Evolutionary conservation across 176 grass and related monocot genomes (phyloP).

Genomic region (Rhynchospora pubera): DNA sequence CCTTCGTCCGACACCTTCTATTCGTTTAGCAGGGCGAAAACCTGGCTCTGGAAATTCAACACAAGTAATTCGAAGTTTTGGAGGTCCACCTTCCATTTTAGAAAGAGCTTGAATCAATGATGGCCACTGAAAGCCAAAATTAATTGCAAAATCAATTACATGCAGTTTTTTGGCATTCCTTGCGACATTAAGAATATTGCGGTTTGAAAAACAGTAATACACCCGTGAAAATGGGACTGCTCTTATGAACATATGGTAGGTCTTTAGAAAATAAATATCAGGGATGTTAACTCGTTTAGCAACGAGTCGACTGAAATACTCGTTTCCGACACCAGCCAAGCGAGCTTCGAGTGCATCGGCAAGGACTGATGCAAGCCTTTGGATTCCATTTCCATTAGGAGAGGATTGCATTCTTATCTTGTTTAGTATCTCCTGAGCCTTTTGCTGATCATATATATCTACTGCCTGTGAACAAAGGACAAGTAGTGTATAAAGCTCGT

Average conservation of each 20-base stretch:
- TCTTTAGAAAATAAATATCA: constrained; percentile 20
- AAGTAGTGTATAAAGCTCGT: constrained; percentile 47
- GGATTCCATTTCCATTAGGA: constrained; percentile 35
- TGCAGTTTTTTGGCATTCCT: constrained; percentile 40
- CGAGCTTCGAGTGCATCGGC: constrained; percentile 44
- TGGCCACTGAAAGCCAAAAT: constrained; percentile 58
- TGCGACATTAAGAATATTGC: constrained; percentile 40
- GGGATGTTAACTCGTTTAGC: background rate
- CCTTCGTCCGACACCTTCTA: constrained; percentile 20
- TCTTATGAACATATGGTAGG: constrained; percentile 23
- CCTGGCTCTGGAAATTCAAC: constrained; percentile 45
- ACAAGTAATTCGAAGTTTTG: constrained; percentile 57
- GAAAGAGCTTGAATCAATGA: constrained; percentile 44
- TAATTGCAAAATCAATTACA: constrained; percentile 65
- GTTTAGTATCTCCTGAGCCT: constrained; percentile 33
- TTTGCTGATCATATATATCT: constrained; percentile 27
- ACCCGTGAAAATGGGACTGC: constrained; percentile 41
- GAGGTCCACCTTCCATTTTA: constrained; percentile 22
- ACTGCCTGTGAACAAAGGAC: constrained; percentile 51
- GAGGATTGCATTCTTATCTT: constrained; percentile 41
- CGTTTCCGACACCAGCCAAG: constrained; percentile 41
- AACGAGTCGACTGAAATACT: constrained; percentile 31
- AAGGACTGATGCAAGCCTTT: constrained; percentile 56
- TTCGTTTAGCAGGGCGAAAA: constrained; percentile 36
- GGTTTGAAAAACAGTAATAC: constrained; percentile 43